Evolutionary conservation across 306 rosid species (phyloP).

Genomic region (Spatholobus suberectus): DNA sequence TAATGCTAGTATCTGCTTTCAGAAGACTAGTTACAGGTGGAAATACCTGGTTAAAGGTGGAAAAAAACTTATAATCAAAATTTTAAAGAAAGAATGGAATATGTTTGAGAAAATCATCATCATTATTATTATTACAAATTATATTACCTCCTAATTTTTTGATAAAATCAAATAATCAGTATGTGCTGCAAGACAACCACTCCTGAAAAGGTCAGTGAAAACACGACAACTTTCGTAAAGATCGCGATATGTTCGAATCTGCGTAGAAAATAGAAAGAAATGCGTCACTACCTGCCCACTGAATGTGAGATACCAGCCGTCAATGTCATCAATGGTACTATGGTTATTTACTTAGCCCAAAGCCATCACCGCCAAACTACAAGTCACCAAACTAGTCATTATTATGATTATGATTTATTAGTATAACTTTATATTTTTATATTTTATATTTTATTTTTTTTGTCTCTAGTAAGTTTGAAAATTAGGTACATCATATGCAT

Average conservation of each 20-base stretch:
- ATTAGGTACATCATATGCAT: not conserved
- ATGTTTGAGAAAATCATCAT: not conserved
- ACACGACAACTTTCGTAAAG: not conserved
- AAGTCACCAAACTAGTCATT: slow-evolving; percentile 35
- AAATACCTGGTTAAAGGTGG: not conserved
- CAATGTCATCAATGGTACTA: not conserved
- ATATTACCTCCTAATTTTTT: not conserved
- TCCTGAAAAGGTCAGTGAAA: not conserved
- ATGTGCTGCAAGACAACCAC: not conserved
- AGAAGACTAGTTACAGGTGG: not conserved
- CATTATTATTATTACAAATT: not conserved
- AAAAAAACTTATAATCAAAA: not conserved
- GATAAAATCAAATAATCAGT: not conserved
- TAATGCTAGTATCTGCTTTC: not conserved
- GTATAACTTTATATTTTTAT: not conserved
- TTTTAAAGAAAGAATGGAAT: not conserved
- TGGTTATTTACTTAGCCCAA: slow-evolving; percentile 27
- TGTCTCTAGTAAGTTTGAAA: slow-evolving; percentile 34
- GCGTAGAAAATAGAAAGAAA: not conserved
- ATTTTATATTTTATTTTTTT: slow-evolving; percentile 36
- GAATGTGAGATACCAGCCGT: not conserved
- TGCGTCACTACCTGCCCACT: not conserved
- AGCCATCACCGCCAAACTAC: not conserved
- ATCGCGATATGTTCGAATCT: slow-evolving; percentile 32
- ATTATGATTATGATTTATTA: not conserved